These are phyloP conservation scores for Colletotrichum sp. DNA, from an alignment of 2,329 filamentous ascomycete genomes.

Conservation along the genomic window DNA sequence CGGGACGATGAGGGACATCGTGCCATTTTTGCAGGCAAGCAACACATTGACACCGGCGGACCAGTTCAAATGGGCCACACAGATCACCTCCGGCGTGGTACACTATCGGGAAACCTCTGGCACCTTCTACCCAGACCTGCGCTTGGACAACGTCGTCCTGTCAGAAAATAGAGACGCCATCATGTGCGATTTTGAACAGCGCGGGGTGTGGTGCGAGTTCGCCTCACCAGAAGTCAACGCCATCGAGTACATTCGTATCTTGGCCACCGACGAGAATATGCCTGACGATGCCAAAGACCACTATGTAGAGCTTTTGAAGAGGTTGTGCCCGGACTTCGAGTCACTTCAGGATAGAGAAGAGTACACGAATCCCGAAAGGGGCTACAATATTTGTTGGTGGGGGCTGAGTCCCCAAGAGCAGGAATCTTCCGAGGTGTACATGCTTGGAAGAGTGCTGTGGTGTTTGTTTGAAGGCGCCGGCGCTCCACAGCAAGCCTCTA, in stretches of 20 bases:
- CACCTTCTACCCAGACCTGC: slow-evolving; percentile 63
- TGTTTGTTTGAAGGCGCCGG: slow-evolving; percentile 67
- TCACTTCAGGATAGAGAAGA: slow-evolving; percentile 43
- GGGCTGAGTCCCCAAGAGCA: slow-evolving; percentile 56
- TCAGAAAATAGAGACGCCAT: slow-evolving; percentile 51
- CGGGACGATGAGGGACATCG: slow-evolving; percentile 60
- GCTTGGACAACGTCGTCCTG: slow-evolving; percentile 64
- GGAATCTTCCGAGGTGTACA: slow-evolving; percentile 65
- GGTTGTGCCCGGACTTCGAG: slow-evolving; percentile 54
- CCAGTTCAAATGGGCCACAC: slow-evolving; percentile 58
- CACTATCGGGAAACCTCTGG: slow-evolving; percentile 51
- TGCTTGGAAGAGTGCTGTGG: slow-evolving; percentile 67
- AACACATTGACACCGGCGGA: slow-evolving; percentile 43
- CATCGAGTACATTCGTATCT: slow-evolving; percentile 61
- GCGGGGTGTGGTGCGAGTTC: slow-evolving; percentile 68
- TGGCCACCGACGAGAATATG: slow-evolving; percentile 55
- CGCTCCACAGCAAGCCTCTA: slow-evolving; percentile 59
- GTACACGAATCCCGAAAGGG: slow-evolving; percentile 51
- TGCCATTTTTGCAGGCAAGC: slow-evolving; percentile 57
- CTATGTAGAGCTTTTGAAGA: slow-evolving; percentile 46
- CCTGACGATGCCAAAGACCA: slow-evolving; percentile 41
- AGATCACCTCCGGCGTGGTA: slow-evolving; percentile 56
- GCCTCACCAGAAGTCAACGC: slow-evolving; percentile 65
- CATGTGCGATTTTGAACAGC: slow-evolving; percentile 68
- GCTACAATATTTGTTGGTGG: slow-evolving; percentile 64